Percentiles rank a stretch among this genome's conserved stretches.
Evolutionary conservation across 306 rosid genomes (phyloP).

Genomic region (Rosa persica): DNA sequence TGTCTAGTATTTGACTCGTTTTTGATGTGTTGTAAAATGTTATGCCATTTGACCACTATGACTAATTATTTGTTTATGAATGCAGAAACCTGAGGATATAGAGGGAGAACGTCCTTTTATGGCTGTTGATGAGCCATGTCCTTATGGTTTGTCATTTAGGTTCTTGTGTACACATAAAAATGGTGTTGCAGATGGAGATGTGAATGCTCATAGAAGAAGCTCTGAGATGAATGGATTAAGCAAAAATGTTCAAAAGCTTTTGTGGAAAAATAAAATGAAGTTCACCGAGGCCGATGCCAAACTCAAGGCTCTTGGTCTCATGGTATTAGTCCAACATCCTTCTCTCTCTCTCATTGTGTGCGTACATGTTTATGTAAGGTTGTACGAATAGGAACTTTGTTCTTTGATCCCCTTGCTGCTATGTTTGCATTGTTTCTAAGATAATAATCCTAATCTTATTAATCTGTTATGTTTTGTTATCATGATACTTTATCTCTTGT

Average conservation of each 20-base stretch:
- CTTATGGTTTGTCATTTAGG: conserved; percentile 77
- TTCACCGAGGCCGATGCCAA: conserved; percentile 75
- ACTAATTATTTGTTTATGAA: conserved; percentile 8
- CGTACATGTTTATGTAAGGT: not conserved
- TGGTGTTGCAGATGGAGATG: conserved; percentile 31
- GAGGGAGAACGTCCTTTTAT: conserved; percentile 82
- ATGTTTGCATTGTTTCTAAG: not conserved
- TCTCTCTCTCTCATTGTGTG: not conserved
- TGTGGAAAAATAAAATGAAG: conserved; percentile 84
- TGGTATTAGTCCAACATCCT: conserved; percentile 41
- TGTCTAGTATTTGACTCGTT: not conserved
- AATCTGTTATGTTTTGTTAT: not conserved
- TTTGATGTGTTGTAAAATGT: not conserved
- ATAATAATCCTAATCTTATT: not conserved
- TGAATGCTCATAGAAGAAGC: conserved; percentile 34
- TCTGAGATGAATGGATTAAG: conserved; percentile 75
- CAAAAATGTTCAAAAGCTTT: conserved; percentile 78
- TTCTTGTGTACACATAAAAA: conserved; percentile 61
- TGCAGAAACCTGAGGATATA: conserved; percentile 74
- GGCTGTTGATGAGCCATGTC: conserved; percentile 52
- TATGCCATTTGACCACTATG: not conserved
- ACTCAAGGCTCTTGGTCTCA: conserved; percentile 72
- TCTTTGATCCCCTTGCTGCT: not conserved
- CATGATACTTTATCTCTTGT: not conserved
- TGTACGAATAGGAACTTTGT: not conserved